phyloP scores from a whole-genome alignment of 1,284 basidiomycete genomes.

The Phellopilus nigrolimitatus region DNA sequence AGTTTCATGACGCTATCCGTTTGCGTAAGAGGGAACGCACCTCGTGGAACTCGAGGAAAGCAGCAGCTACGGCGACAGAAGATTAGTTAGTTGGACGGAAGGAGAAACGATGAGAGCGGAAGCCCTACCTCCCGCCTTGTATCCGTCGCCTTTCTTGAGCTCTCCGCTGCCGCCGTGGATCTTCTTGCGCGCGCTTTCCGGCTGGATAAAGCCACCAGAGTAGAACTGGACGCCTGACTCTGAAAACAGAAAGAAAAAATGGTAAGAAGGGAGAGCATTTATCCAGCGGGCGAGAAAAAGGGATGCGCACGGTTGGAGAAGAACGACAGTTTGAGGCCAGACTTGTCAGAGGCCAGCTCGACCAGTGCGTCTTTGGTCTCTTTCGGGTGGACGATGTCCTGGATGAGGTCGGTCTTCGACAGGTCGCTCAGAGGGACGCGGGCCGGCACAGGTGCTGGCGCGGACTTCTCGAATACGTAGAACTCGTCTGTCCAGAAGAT shows the following conservation, averaged over 20 bases:
- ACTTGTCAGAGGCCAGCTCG: slow-evolving; percentile 50
- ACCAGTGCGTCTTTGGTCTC: slow-evolving; percentile 40
- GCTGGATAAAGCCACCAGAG: slow-evolving; percentile 49
- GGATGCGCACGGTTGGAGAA: slow-evolving; percentile 59
- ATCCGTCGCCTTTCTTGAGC: slow-evolving; percentile 53
- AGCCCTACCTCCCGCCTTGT: slow-evolving; percentile 49
- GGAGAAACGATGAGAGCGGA: not conserved
- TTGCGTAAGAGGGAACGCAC: slow-evolving; percentile 18
- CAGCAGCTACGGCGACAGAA: slow-evolving; percentile 43
- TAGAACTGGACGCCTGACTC: slow-evolving; percentile 75
- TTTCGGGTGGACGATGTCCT: slow-evolving; percentile 40
- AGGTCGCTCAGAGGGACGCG: slow-evolving; percentile 29
- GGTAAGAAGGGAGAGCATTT: not conserved
- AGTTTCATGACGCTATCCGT: not conserved
- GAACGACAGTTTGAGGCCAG: slow-evolving; percentile 57
- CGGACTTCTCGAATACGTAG: slow-evolving; percentile 46
- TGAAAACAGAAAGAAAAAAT: slow-evolving; percentile 26
- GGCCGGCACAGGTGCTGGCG: slow-evolving; percentile 38
- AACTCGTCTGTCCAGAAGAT: slow-evolving; percentile 50
- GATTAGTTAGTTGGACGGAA: slow-evolving; percentile 5
- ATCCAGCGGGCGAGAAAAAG: not conserved
- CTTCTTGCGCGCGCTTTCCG: slow-evolving; percentile 53
- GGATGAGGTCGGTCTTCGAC: slow-evolving; percentile 41
- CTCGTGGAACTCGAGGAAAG: slow-evolving; percentile 73
- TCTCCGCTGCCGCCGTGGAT: slow-evolving; percentile 70